A percentile compares a stretch with the other conserved stretches of the same genome.
Conservation (phyloP, 768 basidiomycete genomes). For the Suillus variegatus region DNA sequence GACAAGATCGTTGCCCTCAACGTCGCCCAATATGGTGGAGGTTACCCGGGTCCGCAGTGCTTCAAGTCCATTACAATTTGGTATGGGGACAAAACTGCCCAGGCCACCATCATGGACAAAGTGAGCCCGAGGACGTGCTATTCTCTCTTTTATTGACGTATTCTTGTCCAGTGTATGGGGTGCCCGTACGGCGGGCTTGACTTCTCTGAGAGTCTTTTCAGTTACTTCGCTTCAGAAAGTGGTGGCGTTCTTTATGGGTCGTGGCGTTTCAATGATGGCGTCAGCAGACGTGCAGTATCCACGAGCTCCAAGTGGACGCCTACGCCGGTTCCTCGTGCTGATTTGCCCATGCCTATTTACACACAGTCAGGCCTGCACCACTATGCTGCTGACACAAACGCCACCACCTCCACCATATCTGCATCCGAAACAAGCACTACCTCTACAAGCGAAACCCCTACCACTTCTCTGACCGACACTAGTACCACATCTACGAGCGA, state of each 20-base stretch:
- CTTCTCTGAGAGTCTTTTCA: constrained; percentile 66
- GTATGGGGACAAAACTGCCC: constrained; percentile 51
- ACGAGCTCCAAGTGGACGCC: background rate
- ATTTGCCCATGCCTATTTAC: background rate
- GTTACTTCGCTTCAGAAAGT: constrained; percentile 47
- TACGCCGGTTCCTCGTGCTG: background rate
- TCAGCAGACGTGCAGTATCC: constrained; percentile 14
- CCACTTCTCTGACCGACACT: too few species aligned
- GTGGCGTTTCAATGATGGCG: constrained; percentile 56
- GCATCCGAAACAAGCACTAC: background rate
- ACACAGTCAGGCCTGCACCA: background rate
- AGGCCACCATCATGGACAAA: constrained; percentile 62
- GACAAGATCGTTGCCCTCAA: constrained; percentile 31
- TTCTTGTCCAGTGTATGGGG: constrained; percentile 51
- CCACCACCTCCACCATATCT: background rate
- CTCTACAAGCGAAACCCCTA: background rate
- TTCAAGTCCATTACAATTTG: constrained; percentile 59
- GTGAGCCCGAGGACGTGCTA: constrained; percentile 31
- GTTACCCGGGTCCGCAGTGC: constrained; percentile 67
- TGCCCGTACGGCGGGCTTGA: constrained; percentile 72
- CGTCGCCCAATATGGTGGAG: constrained; percentile 49
- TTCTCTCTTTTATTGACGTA: background rate
- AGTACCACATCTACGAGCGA: too few species aligned
- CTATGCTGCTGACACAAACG: background rate
- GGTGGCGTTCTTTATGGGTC: constrained; percentile 57